Percentiles rank a stretch among this genome's conserved stretches.
These are phyloP conservation scores for Podospora tetraspora DNA, from an alignment of 495 filamentous ascomycete species.

Conservation along the genomic window DNA sequence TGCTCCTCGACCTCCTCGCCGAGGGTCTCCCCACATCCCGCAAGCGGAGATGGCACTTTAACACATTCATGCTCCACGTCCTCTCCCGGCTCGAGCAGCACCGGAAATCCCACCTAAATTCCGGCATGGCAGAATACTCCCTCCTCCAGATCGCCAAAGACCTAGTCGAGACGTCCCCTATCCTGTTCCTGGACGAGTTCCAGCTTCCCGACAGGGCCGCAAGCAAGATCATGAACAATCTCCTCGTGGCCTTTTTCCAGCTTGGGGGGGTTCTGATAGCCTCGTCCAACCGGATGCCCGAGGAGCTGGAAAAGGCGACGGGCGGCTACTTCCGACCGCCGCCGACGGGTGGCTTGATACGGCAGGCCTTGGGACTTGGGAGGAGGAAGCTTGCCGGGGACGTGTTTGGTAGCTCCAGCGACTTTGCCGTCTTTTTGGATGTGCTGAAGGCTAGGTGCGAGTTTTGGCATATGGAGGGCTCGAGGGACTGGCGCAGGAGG, in stretches of 20 bases:
- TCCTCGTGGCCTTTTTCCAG: slow-evolving; percentile 68
- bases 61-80: slow-evolving; percentile 68
- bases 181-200: slow-evolving; percentile 70
- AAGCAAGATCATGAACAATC: slow-evolving; percentile 63
- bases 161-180: slow-evolving; percentile 59
- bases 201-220: slow-evolving; percentile 65
- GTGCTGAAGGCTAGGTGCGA: slow-evolving; percentile 63
- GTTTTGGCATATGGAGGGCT: slow-evolving; percentile 66
- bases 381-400: slow-evolving; percentile 28
- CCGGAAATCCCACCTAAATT: slow-evolving; percentile 35
- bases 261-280: slow-evolving; percentile 67
- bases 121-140: slow-evolving; percentile 49
- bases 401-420: slow-evolving; percentile 50
- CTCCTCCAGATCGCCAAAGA: slow-evolving; percentile 63
- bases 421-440: slow-evolving; percentile 63
- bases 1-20: slow-evolving; percentile 65
- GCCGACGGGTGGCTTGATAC: slow-evolving; percentile 43
- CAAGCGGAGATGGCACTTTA: slow-evolving; percentile 69
- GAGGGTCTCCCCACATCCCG: slow-evolving; percentile 59
- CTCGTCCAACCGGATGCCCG: slow-evolving; percentile 68
- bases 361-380: slow-evolving; percentile 36
- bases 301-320: slow-evolving; percentile 63
- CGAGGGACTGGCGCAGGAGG: slow-evolving; percentile 58
- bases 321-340: slow-evolving; percentile 54
- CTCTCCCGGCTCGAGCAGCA: slow-evolving; percentile 57